Evolutionary conservation across 495 filamentous ascomycete species (phyloP).

Genomic region (Podospora bellae-mahoneyi): DNA sequence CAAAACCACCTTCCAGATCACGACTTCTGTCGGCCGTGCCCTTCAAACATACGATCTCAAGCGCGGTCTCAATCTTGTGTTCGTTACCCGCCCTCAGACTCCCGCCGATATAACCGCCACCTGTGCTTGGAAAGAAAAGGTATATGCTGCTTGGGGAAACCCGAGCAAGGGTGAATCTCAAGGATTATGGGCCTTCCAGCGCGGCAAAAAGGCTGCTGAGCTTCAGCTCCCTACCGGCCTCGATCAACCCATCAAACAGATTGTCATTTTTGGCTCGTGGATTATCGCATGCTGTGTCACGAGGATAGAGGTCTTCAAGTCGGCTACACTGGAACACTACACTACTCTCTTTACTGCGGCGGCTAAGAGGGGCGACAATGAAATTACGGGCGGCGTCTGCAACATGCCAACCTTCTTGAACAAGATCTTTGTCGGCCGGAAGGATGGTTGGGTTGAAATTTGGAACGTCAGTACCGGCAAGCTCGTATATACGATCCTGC

Average conservation of each 20-base stretch:
- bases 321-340: slow-evolving; percentile 79
- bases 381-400: slow-evolving; percentile 67
- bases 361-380: slow-evolving; percentile 47
- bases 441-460: slow-evolving; percentile 88
- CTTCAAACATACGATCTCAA: slow-evolving; percentile 94
- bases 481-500: slow-evolving; percentile 77
- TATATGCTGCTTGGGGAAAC: slow-evolving; percentile 83
- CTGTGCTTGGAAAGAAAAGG: slow-evolving; percentile 78
- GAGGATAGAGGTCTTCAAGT: slow-evolving; percentile 84
- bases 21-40: slow-evolving; percentile 82
- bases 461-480: slow-evolving; percentile 95
- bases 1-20: slow-evolving; percentile 94
- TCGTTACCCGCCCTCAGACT: slow-evolving; percentile 85
- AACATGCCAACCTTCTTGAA: slow-evolving; percentile 93
- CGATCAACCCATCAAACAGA: slow-evolving; percentile 65
- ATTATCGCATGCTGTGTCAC: slow-evolving; percentile 74
- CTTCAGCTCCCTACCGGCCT: slow-evolving; percentile 60
- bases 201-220: slow-evolving; percentile 80
- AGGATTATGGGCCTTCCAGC: slow-evolving; percentile 90
- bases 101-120: slow-evolving; percentile 82
- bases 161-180: slow-evolving; percentile 46
- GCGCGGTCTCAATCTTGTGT: slow-evolving; percentile 83
- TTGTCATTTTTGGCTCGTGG: slow-evolving; percentile 88
- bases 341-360: slow-evolving; percentile 63
- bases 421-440: slow-evolving; percentile 84